phyloP scores from a whole-genome alignment of 2,329 filamentous ascomycete species.

The Oidium heveae region DNA sequence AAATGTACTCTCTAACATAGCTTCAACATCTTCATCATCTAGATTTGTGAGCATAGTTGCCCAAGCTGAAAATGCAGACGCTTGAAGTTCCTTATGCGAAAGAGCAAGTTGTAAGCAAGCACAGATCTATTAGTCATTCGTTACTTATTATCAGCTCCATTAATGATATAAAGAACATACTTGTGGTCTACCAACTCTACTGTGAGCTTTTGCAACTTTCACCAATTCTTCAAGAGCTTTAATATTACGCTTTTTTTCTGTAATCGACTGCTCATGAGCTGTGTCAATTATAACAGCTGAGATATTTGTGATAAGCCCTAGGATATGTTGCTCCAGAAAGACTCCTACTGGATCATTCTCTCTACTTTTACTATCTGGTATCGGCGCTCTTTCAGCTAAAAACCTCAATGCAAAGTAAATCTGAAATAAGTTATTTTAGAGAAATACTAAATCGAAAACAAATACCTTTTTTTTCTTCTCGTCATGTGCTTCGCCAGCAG shows the following conservation, averaged over 20 bases:
- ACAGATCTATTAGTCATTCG: constrained; percentile 34
- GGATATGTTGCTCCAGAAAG: constrained; percentile 61
- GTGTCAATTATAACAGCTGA: constrained; percentile 54
- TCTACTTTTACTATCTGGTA: constrained; percentile 9
- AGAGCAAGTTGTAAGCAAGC: constrained; percentile 79
- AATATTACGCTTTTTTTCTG: constrained; percentile 54
- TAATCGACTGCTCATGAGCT: constrained; percentile 26
- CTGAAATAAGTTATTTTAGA: constrained; percentile 5
- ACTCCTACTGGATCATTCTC: constrained; percentile 36
- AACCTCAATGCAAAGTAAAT: constrained; percentile 15
- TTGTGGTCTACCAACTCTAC: constrained; percentile 64
- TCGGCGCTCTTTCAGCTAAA: constrained; percentile 10
- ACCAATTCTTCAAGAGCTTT: constrained; percentile 77
- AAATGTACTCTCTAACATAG: constrained; percentile 69
- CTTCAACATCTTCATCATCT: constrained; percentile 52
- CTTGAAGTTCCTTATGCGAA: constrained; percentile 45
- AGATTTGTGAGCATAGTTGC: constrained; percentile 49
- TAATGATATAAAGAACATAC: constrained; percentile 30
- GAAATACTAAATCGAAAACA: neutral
- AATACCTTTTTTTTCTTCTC: constrained; percentile 31
- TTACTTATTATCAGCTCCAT: neutral
- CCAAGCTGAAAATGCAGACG: constrained; percentile 68
- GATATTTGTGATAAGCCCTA: constrained; percentile 67
- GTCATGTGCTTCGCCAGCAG: constrained; percentile 41
- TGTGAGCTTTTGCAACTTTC: constrained; percentile 42